A percentile compares a stretch with the other conserved stretches of the same genome.
Evolutionary conservation across 1,139 yeast species (phyloP).

Genomic region (Tardiomyces digboiensis): DNA sequence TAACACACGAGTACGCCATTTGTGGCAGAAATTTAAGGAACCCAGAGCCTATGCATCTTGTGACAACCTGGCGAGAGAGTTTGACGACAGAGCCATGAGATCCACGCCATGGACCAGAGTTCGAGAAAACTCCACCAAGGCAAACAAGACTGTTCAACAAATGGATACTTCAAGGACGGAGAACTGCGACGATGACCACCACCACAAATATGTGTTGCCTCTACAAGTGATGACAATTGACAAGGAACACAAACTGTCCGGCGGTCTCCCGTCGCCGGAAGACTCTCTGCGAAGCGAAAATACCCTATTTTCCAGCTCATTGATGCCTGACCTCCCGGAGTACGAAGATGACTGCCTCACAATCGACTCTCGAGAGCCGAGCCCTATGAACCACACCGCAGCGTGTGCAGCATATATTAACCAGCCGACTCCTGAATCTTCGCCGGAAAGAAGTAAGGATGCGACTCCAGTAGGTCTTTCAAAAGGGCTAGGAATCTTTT

Average conservation of each 20-base stretch:
- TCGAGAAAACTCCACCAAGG: too few species aligned
- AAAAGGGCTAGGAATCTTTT: neutral
- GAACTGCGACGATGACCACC: too few species aligned
- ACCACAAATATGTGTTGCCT: too few species aligned
- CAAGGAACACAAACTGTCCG: too few species aligned
- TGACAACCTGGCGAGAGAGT: neutral
- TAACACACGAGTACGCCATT: neutral
- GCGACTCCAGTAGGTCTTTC: neutral
- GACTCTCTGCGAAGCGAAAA: neutral
- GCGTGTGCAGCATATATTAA: neutral
- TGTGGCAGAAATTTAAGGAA: neutral
- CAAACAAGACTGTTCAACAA: too few species aligned
- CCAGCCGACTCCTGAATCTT: neutral
- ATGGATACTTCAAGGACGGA: too few species aligned
- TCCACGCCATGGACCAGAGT: neutral
- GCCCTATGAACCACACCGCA: too few species aligned
- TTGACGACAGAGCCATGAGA: neutral
- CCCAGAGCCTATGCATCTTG: neutral
- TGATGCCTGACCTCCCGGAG: neutral
- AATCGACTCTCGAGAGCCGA: too few species aligned
- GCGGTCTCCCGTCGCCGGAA: neutral
- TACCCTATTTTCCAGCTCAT: neutral
- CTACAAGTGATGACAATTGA: too few species aligned
- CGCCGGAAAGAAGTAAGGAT: neutral
- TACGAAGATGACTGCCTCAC: too few species aligned